Base-by-base conservation (phyloP, 306 rosid species). In the Fragaria vesca region DNA sequence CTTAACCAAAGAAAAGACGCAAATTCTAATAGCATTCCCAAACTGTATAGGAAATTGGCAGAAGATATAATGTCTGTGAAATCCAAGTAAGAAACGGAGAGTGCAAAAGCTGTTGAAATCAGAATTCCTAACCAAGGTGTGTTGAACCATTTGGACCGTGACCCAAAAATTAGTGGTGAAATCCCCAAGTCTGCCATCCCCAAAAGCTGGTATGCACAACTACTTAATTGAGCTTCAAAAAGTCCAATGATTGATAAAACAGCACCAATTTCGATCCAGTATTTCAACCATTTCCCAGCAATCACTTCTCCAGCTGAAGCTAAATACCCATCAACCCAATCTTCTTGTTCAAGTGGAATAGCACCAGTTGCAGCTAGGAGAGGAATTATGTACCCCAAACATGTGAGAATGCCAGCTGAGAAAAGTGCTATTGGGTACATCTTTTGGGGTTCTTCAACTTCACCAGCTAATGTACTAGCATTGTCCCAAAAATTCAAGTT, bases 11-110 rank as follows among this genome's bases (percentile, higher is more conserved):
- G 81, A 21, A 81, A 91, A 71, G 96, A 86, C 5, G 93, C 90
- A 80, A 91, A 91, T 62, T 93, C 98, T 85, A 93, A 81, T 38
- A 91, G 81, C 98, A 93, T 91, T n/a, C 98, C 97, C 79, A 93
- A 86, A 80, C 98, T 88, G 63, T 91, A 93, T 88, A 93, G 78
- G 75, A 93, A 93, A 79, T 93, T 93, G 10, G 88, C 92, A 0
- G 93, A 85, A 4, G 97, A 90, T 43, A 93, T 88, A 15, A 93
- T 89, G 13, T 86, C 86, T 12, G 82, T 57, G 45, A 91, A 93
- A 36, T 81, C 52, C 30, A 91, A 80, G 61, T 68, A 82, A 0
- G 92, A 77, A 73, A 87, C 81, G 4, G 63, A 69, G 18, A 91
- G 79, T 10, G 89, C 72, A 46, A 91, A 66, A 20, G 87, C 1